A percentile compares a stretch with the other conserved stretches of the same genome.
Evolutionary conservation across 768 basidiomycete species (phyloP).

Genomic region (Auriscalpium vulgare): DNA sequence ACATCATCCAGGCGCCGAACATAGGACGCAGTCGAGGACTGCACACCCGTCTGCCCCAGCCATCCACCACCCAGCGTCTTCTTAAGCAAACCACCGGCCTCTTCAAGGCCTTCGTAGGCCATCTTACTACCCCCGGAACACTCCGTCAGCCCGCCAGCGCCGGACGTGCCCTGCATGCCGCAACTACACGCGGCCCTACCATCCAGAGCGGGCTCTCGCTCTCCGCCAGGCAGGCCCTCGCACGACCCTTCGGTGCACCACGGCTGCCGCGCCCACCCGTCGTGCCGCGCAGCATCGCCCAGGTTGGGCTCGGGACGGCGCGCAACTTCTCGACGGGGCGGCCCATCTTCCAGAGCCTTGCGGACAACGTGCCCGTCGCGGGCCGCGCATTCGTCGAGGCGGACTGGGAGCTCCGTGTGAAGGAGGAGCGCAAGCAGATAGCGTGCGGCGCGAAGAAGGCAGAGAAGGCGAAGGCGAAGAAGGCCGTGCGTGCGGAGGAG

Average conservation of each 20-base stretch:
- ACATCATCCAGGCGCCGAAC: conserved; percentile 19
- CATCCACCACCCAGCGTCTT: conserved; percentile 34
- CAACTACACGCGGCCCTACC: conserved; percentile 18
- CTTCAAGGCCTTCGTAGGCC: conserved; percentile 45
- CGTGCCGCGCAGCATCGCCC: conserved; percentile 42
- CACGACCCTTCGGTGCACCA: conserved; percentile 34
- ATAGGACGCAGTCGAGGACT: conserved; percentile 38
- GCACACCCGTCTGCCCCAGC: conserved; percentile 27
- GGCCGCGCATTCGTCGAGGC: conserved; percentile 68
- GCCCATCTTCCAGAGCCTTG: conserved; percentile 73
- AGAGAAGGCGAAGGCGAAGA: conserved; percentile 23
- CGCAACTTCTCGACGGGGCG: conserved; percentile 68
- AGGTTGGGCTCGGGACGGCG: conserved; percentile 70
- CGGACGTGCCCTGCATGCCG: conserved; percentile 22
- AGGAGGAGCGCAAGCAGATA: conserved; percentile 30
- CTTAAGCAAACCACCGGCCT: conserved; percentile 48
- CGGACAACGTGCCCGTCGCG: conserved; percentile 64
- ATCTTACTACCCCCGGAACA: conserved; percentile 49
- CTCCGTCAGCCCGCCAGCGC: conserved; percentile 24
- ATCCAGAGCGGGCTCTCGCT: conserved; percentile 54
- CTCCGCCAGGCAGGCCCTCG: conserved; percentile 44
- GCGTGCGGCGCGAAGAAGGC: conserved; percentile 15
- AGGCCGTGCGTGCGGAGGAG: conserved; percentile 16
- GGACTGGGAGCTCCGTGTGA: conserved; percentile 55
- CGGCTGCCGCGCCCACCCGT: conserved; percentile 52